Evolutionary conservation across 345 rosid genomes (phyloP).

Genomic region (Gossypioides kirkii): DNA sequence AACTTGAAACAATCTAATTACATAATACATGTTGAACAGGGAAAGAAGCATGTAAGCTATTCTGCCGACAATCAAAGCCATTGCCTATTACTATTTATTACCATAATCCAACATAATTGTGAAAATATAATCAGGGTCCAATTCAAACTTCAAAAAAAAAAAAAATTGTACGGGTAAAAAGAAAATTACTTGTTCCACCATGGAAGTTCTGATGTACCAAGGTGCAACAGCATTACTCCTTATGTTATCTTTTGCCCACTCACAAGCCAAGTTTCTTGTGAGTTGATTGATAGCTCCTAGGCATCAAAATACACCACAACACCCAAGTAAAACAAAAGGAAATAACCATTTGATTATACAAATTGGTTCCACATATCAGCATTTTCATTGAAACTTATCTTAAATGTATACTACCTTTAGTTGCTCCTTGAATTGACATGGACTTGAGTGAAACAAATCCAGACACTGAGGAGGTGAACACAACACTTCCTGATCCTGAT

Average conservation of each 20-base stretch:
- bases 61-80: background rate
- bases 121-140: background rate
- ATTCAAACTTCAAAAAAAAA: background rate
- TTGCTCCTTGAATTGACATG: conserved; percentile 68
- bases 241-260: conserved; percentile 82
- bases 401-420: conserved; percentile 47
- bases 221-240: conserved; percentile 81
- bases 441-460: conserved; percentile 67
- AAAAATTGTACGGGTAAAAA: background rate
- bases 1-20: background rate
- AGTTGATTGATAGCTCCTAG: conserved; percentile 78
- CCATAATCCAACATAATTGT: background rate
- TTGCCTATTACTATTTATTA: background rate
- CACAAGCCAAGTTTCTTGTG: conserved; percentile 66
- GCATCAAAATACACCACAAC: conserved; percentile 11
- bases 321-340: background rate
- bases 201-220: conserved; percentile 77
- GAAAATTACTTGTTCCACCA: conserved; percentile 68
- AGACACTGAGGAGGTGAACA: conserved; percentile 66
- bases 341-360: background rate
- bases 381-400: background rate
- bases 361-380: background rate
- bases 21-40: too few species aligned
- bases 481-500: conserved; percentile 56
- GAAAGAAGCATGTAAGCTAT: background rate